Evolutionary conservation across 139 green algal genomes (phyloP), one percentile per base, ranked within the genome.

Genomic region (Picochlorum sp.): DNA sequence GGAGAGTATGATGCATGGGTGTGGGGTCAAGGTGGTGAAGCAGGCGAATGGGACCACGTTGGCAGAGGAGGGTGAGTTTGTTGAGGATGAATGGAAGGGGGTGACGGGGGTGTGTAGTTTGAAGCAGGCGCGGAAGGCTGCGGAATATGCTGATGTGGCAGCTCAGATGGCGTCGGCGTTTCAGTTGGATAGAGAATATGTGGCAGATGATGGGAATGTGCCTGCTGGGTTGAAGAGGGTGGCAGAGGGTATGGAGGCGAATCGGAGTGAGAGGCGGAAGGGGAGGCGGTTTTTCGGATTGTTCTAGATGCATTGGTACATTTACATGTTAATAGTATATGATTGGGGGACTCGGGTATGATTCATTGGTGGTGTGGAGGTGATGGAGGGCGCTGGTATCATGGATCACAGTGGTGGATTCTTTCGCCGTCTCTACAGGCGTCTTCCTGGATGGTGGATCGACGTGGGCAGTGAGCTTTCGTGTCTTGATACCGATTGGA

Each of bases 1-100:
- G n/a, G 47, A 69, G 14, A 77, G 72, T 14, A 56, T 75, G 59
- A 87, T 89, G 75, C 76, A 89, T 49, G 84, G 84, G 32, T 90
- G 84, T 51, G 84, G 84, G 3, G 80, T 84, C 37, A 69, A 79
- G 58, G 62, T 90, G 20, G 66, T 54, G 11, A 66, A 62, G 54
- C 73, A 83, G 62, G n/a, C 50, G n/a, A 59, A 65, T 23, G 54
- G 68, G 32, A 13, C 57, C 5, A 71, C 73, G 51, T 15, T 68
- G 20, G 68, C 72, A 50, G 74, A 71, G 38, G 79, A 86, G 62
- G 84, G 84, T 9, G 73, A 81, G 45, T 90, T 87, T 68, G 70
- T 85, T 44, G 69, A 49, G 6, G 82, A 90, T 54, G 71, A 77
- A 7, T 90, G 61, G 56, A 28, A 20, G 38, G 84, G 84, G 15